These are phyloP conservation scores for Chlorella sp. DNA, from an alignment of 139 green algal genomes.

Conservation along the genomic window DNA sequence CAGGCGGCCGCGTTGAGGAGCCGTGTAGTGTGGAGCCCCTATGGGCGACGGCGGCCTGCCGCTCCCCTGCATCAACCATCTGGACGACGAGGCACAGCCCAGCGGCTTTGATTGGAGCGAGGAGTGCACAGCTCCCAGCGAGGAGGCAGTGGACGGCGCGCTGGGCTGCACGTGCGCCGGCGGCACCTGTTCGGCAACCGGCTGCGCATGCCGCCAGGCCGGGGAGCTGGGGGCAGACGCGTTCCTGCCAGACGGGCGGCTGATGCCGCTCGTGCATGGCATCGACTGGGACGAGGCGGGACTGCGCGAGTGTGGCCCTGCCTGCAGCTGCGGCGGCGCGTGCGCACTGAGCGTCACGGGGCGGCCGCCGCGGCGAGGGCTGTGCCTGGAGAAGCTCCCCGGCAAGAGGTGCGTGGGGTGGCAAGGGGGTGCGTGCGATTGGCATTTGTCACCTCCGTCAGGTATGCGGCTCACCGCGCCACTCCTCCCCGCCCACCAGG, in stretches of 20 bases:
- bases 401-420: constrained; percentile 41
- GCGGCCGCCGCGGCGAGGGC: not conserved
- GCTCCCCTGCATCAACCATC: too few relatives aligned
- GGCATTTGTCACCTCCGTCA: not conserved
- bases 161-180: constrained; percentile 7
- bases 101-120: not conserved
- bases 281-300: not conserved
- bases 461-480: not conserved
- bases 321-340: constrained; percentile 27
- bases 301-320: constrained; percentile 42
- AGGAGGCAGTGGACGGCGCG: not conserved
- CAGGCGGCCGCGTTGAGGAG: not conserved
- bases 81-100: not conserved
- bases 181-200: not conserved
- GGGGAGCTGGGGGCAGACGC: not conserved
- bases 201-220: not conserved
- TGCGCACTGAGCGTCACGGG: constrained; percentile 13
- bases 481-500: constrained; percentile 26
- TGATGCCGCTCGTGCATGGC: not conserved
- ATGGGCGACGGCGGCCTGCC: too few relatives aligned
- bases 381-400: not conserved
- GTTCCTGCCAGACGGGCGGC: not conserved
- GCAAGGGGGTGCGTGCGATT: not conserved
- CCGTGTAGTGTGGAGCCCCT: not conserved
- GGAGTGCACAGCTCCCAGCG: not conserved